Base-by-base conservation (phyloP, 1,139 yeast species). In the Groenewaldozyma auringiensis region DNA sequence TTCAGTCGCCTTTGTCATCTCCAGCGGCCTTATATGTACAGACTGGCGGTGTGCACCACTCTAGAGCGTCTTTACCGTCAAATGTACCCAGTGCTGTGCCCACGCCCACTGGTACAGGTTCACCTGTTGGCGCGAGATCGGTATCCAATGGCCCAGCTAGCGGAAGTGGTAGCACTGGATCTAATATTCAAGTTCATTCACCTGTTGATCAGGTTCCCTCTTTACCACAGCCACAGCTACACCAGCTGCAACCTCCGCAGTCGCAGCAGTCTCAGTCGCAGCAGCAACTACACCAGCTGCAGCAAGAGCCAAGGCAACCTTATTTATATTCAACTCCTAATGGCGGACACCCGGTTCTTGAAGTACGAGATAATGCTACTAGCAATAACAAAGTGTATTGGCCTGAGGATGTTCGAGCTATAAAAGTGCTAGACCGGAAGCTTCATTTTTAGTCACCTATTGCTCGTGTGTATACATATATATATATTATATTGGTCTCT, bases 391-490 rank as follows among this genome's bases (percentile, higher is more conserved):
- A 54, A 43, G 56, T 53, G 6, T 43, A 51, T 16, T 62, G 62
- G 58, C 56, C 59, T 25, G 66, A 62, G 46, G 66, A 62, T 43
- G 53, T 53, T 20, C 49, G 65, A 6, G 64, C 64, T 21, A 58
- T 62, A 34, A 57, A 59, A 41, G 64, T 58, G 13, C 55, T 62
- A 36, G 63, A 62, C 45, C 48, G 53, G 40, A 53, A 59, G 22
- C 55, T 59, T 36, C 29, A 25, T 25, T 25, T 25, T 25, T 25
- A 25, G 29, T 25, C 11, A 25, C 29, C 29, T 8, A 6, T 11
- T 25, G 11, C 29, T 16, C 34, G 13, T 42, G 6, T 20, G 32
- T 25, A 18, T 41, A 33, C 4, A 17, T 37, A 37, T 37, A n/a
- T n/a, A n/a, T n/a, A n/a, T n/a, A n/a, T n/a, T n/a, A n/a, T n/a